Percentiles rank a stretch among this genome's conserved stretches.
Evolutionary conservation across 257 asterid species (phyloP).

Genomic region (Nyctanthes arbortristis): DNA sequence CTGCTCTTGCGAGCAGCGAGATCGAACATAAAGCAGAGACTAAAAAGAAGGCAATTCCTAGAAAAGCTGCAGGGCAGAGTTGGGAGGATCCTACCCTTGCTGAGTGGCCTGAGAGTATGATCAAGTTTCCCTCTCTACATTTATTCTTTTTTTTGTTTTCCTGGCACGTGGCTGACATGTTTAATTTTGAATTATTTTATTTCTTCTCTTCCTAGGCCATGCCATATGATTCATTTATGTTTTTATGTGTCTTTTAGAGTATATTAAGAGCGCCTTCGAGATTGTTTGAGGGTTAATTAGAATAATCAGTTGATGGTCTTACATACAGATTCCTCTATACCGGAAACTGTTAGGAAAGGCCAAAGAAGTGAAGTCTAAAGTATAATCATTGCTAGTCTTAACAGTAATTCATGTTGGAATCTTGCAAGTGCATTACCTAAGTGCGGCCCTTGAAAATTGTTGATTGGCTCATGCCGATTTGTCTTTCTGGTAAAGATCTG

Average conservation of each 20-base stretch:
- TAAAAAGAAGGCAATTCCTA: slow-evolving; percentile 89
- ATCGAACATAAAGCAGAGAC: slow-evolving; percentile 93
- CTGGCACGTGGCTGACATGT: neutral
- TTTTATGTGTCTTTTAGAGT: neutral
- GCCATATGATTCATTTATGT: neutral
- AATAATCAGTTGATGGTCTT: neutral
- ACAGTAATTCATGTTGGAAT: neutral
- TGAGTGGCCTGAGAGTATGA: slow-evolving; percentile 98
- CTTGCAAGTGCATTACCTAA: neutral
- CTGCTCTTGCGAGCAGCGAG: slow-evolving; percentile 95
- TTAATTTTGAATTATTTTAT: neutral
- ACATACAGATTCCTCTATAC: neutral
- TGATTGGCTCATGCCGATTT: neutral
- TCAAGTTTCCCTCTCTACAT: neutral
- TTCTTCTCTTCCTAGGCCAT: neutral
- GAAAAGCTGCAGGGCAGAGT: slow-evolving; percentile 91
- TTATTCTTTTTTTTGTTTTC: neutral
- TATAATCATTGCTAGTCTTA: neutral
- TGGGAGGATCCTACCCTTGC: slow-evolving; percentile 99
- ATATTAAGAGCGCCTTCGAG: neutral
- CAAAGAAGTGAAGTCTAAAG: neutral
- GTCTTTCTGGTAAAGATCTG: neutral
- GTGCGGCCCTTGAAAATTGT: neutral
- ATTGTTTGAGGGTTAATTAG: neutral
- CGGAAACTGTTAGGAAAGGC: neutral